phyloP scores from a whole-genome alignment of 768 basidiomycete genomes.

The Suillus occidentalis region DNA sequence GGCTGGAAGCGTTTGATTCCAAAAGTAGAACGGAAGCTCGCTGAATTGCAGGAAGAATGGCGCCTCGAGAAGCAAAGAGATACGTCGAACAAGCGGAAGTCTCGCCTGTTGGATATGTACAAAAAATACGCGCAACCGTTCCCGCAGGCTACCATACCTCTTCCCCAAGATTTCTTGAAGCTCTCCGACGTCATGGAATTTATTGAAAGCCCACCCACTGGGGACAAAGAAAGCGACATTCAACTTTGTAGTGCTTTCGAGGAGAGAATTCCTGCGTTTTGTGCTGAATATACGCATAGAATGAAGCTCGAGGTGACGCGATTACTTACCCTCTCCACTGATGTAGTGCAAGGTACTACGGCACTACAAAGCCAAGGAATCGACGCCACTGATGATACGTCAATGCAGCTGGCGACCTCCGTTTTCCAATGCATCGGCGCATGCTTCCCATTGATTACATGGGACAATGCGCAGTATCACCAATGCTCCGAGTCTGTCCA shows the following conservation, averaged over 20 bases:
- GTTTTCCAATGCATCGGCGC: neutral
- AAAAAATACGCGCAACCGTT: neutral
- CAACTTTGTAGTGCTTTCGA: neutral
- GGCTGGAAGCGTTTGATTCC: constrained; percentile 2
- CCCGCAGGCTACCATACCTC: neutral
- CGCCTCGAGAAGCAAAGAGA: neutral
- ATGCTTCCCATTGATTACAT: neutral
- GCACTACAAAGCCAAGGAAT: neutral
- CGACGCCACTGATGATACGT: neutral
- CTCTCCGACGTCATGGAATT: neutral
- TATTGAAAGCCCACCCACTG: neutral
- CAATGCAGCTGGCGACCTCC: neutral
- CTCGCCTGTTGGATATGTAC: neutral
- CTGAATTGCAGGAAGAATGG: constrained; percentile 1
- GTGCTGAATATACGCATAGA: no score
- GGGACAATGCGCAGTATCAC: neutral
- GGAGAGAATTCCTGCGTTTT: neutral
- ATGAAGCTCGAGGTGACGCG: neutral
- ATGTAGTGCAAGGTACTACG: neutral
- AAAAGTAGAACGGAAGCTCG: neutral
- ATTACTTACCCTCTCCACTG: neutral
- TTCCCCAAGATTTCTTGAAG: neutral
- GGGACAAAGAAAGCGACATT: neutral
- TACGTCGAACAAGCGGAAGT: neutral
- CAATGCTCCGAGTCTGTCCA: neutral